Conservation (phyloP, 768 basidiomycete species). For the Termitomyces sp. region DNA sequence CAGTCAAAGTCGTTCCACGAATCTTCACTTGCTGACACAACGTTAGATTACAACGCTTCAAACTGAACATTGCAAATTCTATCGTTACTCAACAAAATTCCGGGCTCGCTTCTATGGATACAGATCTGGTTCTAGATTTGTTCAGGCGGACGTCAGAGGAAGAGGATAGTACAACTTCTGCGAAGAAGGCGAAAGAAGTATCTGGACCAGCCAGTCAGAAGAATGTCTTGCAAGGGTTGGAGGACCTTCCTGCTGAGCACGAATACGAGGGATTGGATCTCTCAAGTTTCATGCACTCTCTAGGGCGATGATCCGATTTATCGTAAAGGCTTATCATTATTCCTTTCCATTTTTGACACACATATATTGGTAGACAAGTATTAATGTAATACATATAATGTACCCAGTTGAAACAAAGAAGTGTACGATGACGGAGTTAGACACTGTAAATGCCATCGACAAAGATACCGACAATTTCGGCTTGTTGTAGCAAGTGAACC, state of each 20-base stretch:
- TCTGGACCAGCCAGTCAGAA: slow-evolving; percentile 69
- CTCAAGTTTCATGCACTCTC: slow-evolving; percentile 85
- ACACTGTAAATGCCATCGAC: too few species aligned
- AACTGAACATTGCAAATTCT: slow-evolving; percentile 95
- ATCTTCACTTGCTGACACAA: slow-evolving; percentile 9
- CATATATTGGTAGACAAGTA: not conserved
- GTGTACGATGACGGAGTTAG: too few species aligned
- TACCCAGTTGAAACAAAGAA: not conserved
- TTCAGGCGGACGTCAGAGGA: slow-evolving; percentile 84
- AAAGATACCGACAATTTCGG: too few species aligned
- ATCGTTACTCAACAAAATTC: slow-evolving; percentile 98
- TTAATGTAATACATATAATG: slow-evolving; percentile 7
- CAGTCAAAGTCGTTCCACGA: slow-evolving; percentile 26
- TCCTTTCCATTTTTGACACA: not conserved
- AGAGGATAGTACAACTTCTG: slow-evolving; percentile 54
- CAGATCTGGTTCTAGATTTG: slow-evolving; percentile 92
- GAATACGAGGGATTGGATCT: slow-evolving; percentile 90
- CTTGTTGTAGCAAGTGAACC: too few species aligned
- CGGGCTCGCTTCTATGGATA: slow-evolving; percentile 93
- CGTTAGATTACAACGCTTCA: slow-evolving; percentile 91
- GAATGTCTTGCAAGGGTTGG: slow-evolving; percentile 84
- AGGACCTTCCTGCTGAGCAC: slow-evolving; percentile 88
- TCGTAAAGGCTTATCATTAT: slow-evolving; percentile 2
- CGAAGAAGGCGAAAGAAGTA: slow-evolving; percentile 53
- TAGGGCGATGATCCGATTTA: slow-evolving; percentile 46